Percentiles rank a stretch among this genome's conserved stretches.
These are phyloP conservation scores for Colletotrichum destructivum DNA, from an alignment of 2,329 filamentous ascomycete genomes.

Conservation along the genomic window DNA sequence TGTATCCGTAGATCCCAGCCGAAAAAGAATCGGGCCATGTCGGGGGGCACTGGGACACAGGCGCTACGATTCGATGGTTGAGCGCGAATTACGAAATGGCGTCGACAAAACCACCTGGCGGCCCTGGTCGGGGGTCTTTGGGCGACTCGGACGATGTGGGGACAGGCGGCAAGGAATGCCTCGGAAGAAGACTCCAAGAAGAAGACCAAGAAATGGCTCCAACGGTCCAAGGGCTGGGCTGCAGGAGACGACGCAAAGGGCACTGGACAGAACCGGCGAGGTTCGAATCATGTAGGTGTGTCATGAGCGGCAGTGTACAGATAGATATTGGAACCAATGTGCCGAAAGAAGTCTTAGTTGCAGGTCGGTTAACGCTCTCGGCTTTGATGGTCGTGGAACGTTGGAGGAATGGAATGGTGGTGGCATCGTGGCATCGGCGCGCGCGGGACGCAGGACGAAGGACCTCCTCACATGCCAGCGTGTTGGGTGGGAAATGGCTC, in stretches of 20 bases:
- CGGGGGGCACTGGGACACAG: neutral
- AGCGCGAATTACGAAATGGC: slow-evolving; percentile 24
- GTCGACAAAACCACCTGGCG: neutral
- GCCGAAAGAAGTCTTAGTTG: slow-evolving; percentile 24
- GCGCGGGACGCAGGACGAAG: no score
- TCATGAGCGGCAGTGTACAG: neutral
- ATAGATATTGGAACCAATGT: neutral
- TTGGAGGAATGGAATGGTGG: neutral
- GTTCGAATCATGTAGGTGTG: neutral
- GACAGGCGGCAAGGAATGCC: neutral
- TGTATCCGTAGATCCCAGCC: neutral
- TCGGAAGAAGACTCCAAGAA: neutral
- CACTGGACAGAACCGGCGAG: no score
- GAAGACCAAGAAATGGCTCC: neutral
- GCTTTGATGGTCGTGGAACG: neutral
- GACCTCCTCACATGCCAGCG: slow-evolving; percentile 23
- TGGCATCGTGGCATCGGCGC: slow-evolving; percentile 2
- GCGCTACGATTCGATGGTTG: neutral
- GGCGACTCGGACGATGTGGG: slow-evolving; percentile 10
- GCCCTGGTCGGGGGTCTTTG: slow-evolving; percentile 1
- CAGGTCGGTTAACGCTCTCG: slow-evolving; percentile 24
- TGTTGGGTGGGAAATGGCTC: slow-evolving; percentile 5
- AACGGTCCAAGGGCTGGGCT: neutral
- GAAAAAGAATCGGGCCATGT: neutral
- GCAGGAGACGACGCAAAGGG: neutral